Evolutionary conservation across 1,284 basidiomycete genomes (phyloP).

Genomic region (Apiotrichum laibachii): DNA sequence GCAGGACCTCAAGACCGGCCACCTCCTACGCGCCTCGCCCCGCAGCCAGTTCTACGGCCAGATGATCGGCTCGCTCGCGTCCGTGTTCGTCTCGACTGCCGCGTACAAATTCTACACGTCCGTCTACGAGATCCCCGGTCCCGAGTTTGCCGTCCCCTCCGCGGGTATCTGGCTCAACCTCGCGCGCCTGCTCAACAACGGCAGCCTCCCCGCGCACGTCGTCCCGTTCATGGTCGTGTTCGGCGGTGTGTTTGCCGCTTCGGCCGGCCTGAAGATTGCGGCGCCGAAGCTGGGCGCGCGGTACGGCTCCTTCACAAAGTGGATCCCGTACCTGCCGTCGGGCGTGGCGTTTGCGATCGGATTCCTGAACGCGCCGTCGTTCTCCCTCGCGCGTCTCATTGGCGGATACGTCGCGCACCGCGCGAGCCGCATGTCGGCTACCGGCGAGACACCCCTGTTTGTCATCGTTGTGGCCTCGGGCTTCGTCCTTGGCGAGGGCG

Average conservation of each 20-base stretch:
- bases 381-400: conserved; percentile 84
- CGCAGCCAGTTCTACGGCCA: conserved; percentile 85
- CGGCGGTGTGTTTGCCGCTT: conserved; percentile 64
- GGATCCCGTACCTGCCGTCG: conserved; percentile 72
- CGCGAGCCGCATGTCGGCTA: conserved; percentile 37
- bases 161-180: conserved; percentile 79
- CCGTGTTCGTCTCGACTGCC: conserved; percentile 81
- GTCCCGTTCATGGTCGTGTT: conserved; percentile 77
- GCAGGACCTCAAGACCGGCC: conserved; percentile 97
- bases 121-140: conserved; percentile 73
- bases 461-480: conserved; percentile 88
- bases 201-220: conserved; percentile 73
- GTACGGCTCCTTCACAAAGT: conserved; percentile 50
- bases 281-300: neutral
- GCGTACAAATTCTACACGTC: conserved; percentile 84
- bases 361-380: conserved; percentile 92
- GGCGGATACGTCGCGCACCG: conserved; percentile 77
- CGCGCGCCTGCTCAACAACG: conserved; percentile 77
- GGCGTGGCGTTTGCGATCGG: conserved; percentile 76
- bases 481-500: conserved; percentile 89
- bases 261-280: conserved; percentile 52
- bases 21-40: conserved; percentile 80
- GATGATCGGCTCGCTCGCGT: conserved; percentile 79
- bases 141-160: conserved; percentile 88
- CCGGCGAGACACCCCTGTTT: conserved; percentile 60